Conservation (phyloP, 305 asterid species). For the Rubia tinctorum region DNA sequence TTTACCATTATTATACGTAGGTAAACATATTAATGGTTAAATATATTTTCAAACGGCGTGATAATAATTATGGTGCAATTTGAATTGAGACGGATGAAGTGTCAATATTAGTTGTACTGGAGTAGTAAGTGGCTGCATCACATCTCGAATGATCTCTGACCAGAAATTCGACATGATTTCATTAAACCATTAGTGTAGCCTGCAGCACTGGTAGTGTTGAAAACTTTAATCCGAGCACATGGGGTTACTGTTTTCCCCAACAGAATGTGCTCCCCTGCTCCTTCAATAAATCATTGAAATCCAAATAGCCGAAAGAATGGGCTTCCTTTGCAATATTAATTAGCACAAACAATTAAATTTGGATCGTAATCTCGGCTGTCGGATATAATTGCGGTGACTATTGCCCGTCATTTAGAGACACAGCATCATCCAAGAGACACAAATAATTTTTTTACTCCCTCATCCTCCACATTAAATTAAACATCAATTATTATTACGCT, state of each 20-base stretch:
- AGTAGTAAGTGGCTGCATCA: no score
- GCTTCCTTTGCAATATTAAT: no score
- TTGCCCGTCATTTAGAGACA: constrained; percentile 22
- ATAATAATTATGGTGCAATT: no score
- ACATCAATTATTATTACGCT: no score
- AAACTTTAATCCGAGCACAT: constrained; percentile 19
- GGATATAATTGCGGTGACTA: constrained; percentile 24
- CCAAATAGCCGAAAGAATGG: no score
- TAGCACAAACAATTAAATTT: neutral
- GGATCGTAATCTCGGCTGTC: constrained; percentile 25
- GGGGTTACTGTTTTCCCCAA: constrained; percentile 9
- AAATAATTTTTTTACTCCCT: no score
- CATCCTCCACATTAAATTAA: no score
- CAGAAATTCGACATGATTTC: constrained; percentile 18
- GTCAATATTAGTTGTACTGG: no score
- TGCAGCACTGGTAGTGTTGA: constrained; percentile 9
- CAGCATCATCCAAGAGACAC: constrained; percentile 18
- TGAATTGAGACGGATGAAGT: no score
- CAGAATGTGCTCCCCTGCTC: neutral
- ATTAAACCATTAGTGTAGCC: constrained; percentile 15
- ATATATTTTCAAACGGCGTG: no score
- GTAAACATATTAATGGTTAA: no score
- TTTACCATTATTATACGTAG: no score
- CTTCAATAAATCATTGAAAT: neutral
- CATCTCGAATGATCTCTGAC: constrained; percentile 8